Base-by-base conservation (phyloP, 768 basidiomycete species). In the Auricularia cornea region DNA sequence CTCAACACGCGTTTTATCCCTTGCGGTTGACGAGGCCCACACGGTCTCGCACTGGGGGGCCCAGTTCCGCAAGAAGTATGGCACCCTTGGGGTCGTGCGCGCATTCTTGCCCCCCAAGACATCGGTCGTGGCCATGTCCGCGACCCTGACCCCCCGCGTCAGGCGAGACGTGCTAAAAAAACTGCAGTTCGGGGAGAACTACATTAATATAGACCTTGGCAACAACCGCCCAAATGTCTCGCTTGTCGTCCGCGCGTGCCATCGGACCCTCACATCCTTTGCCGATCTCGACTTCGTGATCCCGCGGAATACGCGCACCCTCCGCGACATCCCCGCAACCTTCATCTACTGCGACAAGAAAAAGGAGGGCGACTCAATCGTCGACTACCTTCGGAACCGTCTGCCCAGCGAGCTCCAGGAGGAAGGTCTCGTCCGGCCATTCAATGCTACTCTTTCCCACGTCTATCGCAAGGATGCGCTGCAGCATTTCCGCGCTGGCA, bases 31-130 rank as follows among this genome's bases (percentile, higher is more conserved):
- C 32, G 76, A 80, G 60, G 76, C 75, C 0, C 79, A 80, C 60
- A 77, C 75, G 57, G 76, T 73, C 29, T 57, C 69, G 1, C 69
- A 74, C 51, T 77, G 76, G 75, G 74, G 74, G 1, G 72, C 70
- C 0, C 70, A 75, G 29, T 79, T 78, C 66, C 72, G 77, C 0
- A 63, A 66, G 5, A 51, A 61, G 0, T 79, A 76, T 64, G 64
- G 52, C 5, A 32, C 72, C 29, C 68, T 79, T 3, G 66, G 63
- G 0, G 68, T 67, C 16, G 64, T 78, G 3, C 74, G 73, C 0
- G 65, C 73, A 0, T 70, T 75, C 26, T 60, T 77, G 23, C 72
- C 75, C 0, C 59, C 69, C 3, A 54, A 68, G 12, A 68, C 73
- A 14, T 75, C 77, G 10, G 62, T 77, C 31, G 63, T 74, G 1